Evolutionary conservation across 768 basidiomycete genomes (phyloP), one percentile per base, ranked within the genome.

Genomic region (Tephrocybe sp.): DNA sequence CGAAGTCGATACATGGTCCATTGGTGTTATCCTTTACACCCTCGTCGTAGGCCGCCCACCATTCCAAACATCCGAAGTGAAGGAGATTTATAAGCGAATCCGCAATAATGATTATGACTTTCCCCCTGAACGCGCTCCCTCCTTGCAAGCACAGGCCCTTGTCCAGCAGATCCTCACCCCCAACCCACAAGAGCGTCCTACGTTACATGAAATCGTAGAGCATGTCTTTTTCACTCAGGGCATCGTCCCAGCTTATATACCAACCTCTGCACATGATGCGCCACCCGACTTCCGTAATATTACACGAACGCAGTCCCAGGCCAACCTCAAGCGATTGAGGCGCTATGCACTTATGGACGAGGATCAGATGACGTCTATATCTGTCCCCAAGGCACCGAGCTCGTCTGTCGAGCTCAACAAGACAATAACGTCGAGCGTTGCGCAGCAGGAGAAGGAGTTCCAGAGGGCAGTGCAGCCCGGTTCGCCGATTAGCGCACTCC

Each of bases 31-130:
- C 53, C 72, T 98, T 56, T 98, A 98, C 64, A 99, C 96, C 1
- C 83, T 98, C 45, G 74, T 96, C 30, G 78, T 98, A 30, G 97
- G 97, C 11, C 84, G 89, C n/a, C 96, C 96, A 1, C 96, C 96
- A 0, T 99, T 99, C 75, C 97, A 99, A 68, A 98, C 94, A 13
- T 94, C 97, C 65, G 94, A 98, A 46, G 93, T 98, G 61, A 97
- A 98, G 69, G 85, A 84, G 10, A 98, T 98, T 53, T 97, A 98
- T 72, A 87, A 92, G 54, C 91, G 94, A 43, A 99, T 99, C 65
- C 86, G 87, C 13, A 87, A 92, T 66, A 95, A 97, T 62, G 82
- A 89, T 60, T 98, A 98, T 63, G 87, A 89, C 58, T 98, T 97
- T 67, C 96, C 96, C 0, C 57, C 82, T 3, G 89, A 92, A 48